phyloP scores from a whole-genome alignment of 2,329 filamentous ascomycete genomes.

The Fusarium papillatum region DNA sequence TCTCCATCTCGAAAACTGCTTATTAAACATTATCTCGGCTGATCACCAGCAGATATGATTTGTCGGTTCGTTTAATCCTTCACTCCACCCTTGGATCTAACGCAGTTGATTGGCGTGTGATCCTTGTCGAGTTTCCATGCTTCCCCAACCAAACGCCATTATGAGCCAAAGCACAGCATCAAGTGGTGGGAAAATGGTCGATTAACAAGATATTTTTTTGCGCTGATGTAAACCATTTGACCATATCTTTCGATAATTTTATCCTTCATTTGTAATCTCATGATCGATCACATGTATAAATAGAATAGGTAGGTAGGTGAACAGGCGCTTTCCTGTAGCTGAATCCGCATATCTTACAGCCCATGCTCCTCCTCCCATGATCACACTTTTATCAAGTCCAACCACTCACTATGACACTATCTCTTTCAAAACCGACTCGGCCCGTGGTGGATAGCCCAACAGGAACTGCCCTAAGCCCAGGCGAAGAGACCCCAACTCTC shows the following conservation, averaged over 20 bases:
- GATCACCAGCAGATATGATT: background rate
- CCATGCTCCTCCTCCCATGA: background rate
- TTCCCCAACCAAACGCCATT: background rate
- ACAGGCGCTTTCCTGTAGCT: background rate
- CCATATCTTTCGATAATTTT: background rate
- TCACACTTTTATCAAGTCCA: background rate
- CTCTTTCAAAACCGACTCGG: background rate
- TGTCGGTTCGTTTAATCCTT: conserved; percentile 1
- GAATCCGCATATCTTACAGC: background rate
- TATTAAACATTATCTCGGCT: background rate
- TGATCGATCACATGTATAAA: background rate
- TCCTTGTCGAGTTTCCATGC: background rate
- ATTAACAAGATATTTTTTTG: background rate
- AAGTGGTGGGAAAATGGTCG: background rate
- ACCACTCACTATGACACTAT: background rate
- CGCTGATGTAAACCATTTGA: background rate
- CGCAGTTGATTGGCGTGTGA: background rate
- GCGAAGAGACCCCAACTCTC: conserved; percentile 57
- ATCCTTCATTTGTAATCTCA: background rate
- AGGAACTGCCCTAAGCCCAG: background rate
- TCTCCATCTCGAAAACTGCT: background rate
- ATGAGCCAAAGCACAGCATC: background rate
- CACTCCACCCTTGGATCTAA: background rate
- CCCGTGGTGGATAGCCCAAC: background rate
- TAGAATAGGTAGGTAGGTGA: background rate